A percentile compares a stretch with the other conserved stretches of the same genome.
These are phyloP conservation scores for Lonicera japonica DNA, from an alignment of 129 eudicot species.

Conservation along the genomic window DNA sequence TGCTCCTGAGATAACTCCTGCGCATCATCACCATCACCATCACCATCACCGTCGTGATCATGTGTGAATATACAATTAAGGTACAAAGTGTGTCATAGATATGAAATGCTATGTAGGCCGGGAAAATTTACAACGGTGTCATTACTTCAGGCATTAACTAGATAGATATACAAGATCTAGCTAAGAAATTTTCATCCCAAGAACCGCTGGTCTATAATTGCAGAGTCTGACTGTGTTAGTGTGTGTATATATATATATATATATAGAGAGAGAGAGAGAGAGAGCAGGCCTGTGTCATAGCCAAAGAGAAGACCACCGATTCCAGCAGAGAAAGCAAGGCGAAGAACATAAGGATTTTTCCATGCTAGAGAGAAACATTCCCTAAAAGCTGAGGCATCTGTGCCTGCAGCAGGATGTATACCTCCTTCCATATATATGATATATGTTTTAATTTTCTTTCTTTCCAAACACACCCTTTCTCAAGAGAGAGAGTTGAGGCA, in stretches of 20 bases:
- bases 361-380: conserved; percentile 54
- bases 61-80: no score
- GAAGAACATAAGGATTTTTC: conserved; percentile 57
- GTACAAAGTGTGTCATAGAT: no score
- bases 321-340: conserved; percentile 75
- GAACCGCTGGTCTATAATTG: no score
- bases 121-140: no score
- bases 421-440: conserved; percentile 68
- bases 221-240: not conserved
- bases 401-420: conserved; percentile 25
- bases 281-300: conserved; percentile 50
- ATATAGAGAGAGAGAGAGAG: not conserved
- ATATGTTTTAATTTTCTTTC: no score
- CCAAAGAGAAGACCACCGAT: conserved; percentile 81
- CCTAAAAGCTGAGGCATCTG: conserved; percentile 45
- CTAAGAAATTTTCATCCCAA: no score
- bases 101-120: no score
- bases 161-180: no score
- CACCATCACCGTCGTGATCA: no score
- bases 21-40: conserved; percentile 1
- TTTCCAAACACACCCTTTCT: no score
- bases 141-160: no score
- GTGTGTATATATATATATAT: not conserved
- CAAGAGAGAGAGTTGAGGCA: no score
- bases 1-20: conserved; percentile 72